Percentiles rank a stretch among this genome's conserved stretches.
These are phyloP conservation scores for Erigeron canadensis DNA, from an alignment of 129 eudicot species.

Conservation along the genomic window DNA sequence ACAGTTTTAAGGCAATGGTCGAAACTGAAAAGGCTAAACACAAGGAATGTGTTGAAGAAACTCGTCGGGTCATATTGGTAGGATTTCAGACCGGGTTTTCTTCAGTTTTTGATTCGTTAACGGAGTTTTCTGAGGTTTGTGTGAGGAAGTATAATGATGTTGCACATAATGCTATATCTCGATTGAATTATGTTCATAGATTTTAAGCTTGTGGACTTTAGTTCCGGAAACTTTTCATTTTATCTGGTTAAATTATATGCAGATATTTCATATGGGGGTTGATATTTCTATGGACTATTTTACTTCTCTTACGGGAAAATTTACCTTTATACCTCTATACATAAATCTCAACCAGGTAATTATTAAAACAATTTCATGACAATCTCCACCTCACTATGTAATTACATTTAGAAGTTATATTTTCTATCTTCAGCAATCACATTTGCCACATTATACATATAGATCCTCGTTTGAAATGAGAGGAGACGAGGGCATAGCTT, in stretches of 20 bases:
- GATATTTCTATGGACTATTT: too few relatives aligned
- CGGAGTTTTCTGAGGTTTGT: slow-evolving; percentile 43
- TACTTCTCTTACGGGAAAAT: too few relatives aligned
- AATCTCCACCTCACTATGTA: too few relatives aligned
- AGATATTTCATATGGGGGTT: background rate
- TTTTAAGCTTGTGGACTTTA: slow-evolving; percentile 16
- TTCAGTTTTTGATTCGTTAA: slow-evolving; percentile 50
- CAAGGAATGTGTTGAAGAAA: slow-evolving; percentile 36
- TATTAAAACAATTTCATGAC: too few relatives aligned
- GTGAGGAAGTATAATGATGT: slow-evolving; percentile 41
- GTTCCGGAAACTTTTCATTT: slow-evolving; percentile 10
- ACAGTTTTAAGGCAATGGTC: slow-evolving; percentile 24
- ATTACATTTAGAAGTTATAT: too few relatives aligned
- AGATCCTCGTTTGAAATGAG: too few relatives aligned
- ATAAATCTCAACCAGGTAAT: too few relatives aligned
- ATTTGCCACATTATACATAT: too few relatives aligned
- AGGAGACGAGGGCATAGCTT: too few relatives aligned
- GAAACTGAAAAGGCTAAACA: slow-evolving; percentile 48
- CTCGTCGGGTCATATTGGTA: slow-evolving; percentile 28
- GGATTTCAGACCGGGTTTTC: slow-evolving; percentile 49
- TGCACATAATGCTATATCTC: slow-evolving; percentile 13
- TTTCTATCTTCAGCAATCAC: too few relatives aligned
- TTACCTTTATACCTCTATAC: too few relatives aligned
- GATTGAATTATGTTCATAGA: slow-evolving; percentile 5
- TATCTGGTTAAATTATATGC: slow-evolving; percentile 12